phyloP scores from a whole-genome alignment of 2,329 filamentous ascomycete species.

The Septoria linicola region DNA sequence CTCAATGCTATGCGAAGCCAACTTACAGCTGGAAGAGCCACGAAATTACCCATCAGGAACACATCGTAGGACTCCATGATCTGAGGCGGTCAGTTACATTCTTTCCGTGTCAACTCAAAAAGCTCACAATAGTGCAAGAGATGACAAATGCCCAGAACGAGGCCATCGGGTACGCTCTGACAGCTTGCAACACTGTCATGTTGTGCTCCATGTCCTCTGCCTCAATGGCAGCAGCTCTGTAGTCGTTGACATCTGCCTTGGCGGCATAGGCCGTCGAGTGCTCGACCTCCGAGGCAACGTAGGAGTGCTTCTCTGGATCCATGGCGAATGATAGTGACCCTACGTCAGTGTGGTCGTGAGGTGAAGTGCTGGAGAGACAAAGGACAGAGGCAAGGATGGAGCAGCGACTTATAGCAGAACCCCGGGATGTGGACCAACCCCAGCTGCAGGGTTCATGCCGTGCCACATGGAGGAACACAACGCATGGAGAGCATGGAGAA shows the following conservation, averaged over 20 bases:
- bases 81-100: constrained; percentile 41
- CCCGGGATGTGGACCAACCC: too few relatives aligned
- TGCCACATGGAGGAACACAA: too few relatives aligned
- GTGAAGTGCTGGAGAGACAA: too few relatives aligned
- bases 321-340: too few relatives aligned
- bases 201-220: constrained; percentile 57
- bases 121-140: constrained; percentile 56
- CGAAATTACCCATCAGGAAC: constrained; percentile 61
- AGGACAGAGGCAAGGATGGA: too few relatives aligned
- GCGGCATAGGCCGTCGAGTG: constrained; percentile 4
- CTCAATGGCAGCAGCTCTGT: constrained; percentile 56
- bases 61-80: constrained; percentile 66
- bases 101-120: not conserved
- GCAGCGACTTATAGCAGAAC: too few relatives aligned
- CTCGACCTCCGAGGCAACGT: constrained; percentile 10
- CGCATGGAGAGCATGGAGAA: too few relatives aligned
- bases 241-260: constrained; percentile 37
- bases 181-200: constrained; percentile 52
- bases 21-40: constrained; percentile 45
- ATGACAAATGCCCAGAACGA: constrained; percentile 57
- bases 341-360: too few relatives aligned
- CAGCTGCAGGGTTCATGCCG: too few relatives aligned
- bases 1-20: not conserved
- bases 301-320: not conserved
- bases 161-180: constrained; percentile 54